phyloP scores from a whole-genome alignment of 805 yeast genomes.

The Candida odintsovae region DNA sequence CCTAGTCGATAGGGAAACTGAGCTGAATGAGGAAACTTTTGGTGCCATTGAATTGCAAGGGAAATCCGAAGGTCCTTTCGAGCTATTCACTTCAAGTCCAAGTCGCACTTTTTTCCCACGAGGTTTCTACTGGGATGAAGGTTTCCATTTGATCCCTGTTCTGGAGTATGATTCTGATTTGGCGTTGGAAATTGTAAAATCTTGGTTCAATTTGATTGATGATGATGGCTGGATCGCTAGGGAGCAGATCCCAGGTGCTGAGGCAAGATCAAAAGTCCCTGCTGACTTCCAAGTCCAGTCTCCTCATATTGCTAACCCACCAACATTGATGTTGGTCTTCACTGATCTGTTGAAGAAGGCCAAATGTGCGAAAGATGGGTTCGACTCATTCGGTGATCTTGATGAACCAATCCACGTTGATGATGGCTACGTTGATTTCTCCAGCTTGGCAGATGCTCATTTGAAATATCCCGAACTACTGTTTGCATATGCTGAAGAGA shows the following conservation, averaged over 20 bases:
- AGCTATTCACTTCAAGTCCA: constrained; percentile 79
- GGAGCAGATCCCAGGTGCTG: constrained; percentile 89
- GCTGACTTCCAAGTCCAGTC: constrained; percentile 76
- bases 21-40: constrained; percentile 64
- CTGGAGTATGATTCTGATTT: constrained; percentile 79
- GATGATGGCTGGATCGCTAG: constrained; percentile 96
- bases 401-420: constrained; percentile 27
- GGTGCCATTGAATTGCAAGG: constrained; percentile 46
- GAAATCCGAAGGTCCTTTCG: constrained; percentile 66
- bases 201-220: constrained; percentile 86
- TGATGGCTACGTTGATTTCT: constrained; percentile 19
- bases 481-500: constrained; percentile 47
- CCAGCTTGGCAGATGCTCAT: constrained; percentile 44
- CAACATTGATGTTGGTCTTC: constrained; percentile 78
- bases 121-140: constrained; percentile 99
- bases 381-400: constrained; percentile 21
- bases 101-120: constrained; percentile 93
- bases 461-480: constrained; percentile 54
- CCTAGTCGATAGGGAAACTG: constrained; percentile 67
- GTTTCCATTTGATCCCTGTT: constrained; percentile 83
- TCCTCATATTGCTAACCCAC: constrained; percentile 91
- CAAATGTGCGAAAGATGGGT: constrained; percentile 16
- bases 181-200: constrained; percentile 69
- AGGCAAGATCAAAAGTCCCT: constrained; percentile 86
- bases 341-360: constrained; percentile 48